Conservation (phyloP, 345 rosid genomes). For the Sonneratia alba region DNA sequence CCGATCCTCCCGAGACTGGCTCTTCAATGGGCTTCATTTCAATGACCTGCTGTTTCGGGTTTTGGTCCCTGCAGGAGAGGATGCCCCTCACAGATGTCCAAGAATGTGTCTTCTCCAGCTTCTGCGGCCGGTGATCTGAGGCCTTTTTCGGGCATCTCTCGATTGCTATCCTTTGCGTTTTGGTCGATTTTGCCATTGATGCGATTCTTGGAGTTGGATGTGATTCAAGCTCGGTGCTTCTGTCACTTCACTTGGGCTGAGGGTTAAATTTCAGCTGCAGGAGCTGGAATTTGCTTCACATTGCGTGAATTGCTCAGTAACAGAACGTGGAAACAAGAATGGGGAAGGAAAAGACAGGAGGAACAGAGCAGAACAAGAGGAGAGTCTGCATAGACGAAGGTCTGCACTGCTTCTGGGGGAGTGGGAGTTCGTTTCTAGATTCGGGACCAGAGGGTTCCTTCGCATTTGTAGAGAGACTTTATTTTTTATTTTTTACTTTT, state of each 20-base stretch:
- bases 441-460: neutral
- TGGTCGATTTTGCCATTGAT: neutral
- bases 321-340: neutral
- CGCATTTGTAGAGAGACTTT: neutral
- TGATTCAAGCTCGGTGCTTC: too few relatives aligned
- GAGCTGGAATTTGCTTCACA: neutral
- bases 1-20: neutral
- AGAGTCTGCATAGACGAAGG: neutral
- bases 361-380: neutral
- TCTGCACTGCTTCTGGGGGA: neutral
- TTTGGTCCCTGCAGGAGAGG: slow-evolving; percentile 7
- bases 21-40: slow-evolving; percentile 5
- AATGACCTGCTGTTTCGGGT: slow-evolving; percentile 7
- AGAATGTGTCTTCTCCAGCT: slow-evolving; percentile 3
- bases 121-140: neutral
- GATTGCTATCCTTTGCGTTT: neutral
- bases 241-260: neutral
- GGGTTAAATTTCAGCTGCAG: neutral
- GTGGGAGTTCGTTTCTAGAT: neutral
- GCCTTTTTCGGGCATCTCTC: slow-evolving; percentile 2
- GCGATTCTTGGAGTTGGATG: neutral
- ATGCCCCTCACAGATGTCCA: slow-evolving; percentile 7
- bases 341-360: neutral
- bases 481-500: neutral
- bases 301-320: neutral